Conservation (phyloP, 805 yeast genomes). For the Hagleromyces aurorensis region DNA sequence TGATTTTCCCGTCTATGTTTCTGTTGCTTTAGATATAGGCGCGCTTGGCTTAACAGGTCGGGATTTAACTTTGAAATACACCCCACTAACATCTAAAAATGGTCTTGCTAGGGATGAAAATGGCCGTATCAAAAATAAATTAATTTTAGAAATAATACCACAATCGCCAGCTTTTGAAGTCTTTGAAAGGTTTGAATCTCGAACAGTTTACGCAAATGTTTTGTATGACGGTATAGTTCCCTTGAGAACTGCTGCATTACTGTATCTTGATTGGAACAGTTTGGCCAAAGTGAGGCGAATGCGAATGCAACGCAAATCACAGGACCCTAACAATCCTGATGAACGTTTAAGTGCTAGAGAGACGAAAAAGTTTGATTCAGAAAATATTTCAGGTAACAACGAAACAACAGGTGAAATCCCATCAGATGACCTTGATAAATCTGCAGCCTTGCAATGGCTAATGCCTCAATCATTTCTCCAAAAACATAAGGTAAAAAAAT, state of each 20-base stretch:
- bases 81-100: slow-evolving; percentile 26
- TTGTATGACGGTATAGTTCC: slow-evolving; percentile 96
- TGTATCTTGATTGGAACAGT: slow-evolving; percentile 82
- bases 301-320: slow-evolving; percentile 9
- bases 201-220: slow-evolving; percentile 86
- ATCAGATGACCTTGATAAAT: slow-evolving; percentile 19
- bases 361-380: slow-evolving; percentile 2
- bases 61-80: slow-evolving; percentile 63
- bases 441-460: slow-evolving; percentile 23
- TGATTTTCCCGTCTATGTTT: slow-evolving; percentile 82
- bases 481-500: slow-evolving; percentile 15
- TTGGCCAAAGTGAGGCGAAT: slow-evolving; percentile 43
- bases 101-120: slow-evolving; percentile 17
- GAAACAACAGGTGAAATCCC: slow-evolving; percentile 23
- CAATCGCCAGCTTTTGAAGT: slow-evolving; percentile 62
- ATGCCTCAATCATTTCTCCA: slow-evolving; percentile 21
- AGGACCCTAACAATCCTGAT: slow-evolving; percentile 1
- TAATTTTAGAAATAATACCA: slow-evolving; percentile 69
- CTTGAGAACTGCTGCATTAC: slow-evolving; percentile 74
- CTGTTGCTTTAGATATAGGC: slow-evolving; percentile 78
- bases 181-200: slow-evolving; percentile 51
- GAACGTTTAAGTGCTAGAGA: slow-evolving; percentile 5
- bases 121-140: slow-evolving; percentile 28
- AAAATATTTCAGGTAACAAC: slow-evolving; percentile 1
- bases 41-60: slow-evolving; percentile 89